Percentiles rank a stretch among this genome's conserved stretches.
These are phyloP conservation scores for Symbiodinium pilosum DNA, from an alignment of 73 alveolate genomes.

Conservation along the genomic window DNA sequence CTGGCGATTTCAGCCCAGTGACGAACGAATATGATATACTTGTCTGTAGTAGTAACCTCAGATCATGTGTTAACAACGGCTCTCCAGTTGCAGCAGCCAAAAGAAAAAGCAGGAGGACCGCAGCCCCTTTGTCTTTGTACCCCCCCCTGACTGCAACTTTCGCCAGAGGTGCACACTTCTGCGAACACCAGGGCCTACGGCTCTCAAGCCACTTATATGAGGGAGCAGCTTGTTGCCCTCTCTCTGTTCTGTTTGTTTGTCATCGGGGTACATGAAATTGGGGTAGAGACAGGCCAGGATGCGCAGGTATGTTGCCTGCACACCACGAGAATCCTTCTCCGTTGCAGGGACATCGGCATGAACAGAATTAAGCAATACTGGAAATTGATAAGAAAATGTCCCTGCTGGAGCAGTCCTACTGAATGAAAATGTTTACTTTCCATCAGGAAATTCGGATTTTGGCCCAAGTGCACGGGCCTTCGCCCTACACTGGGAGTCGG, in stretches of 20 bases:
- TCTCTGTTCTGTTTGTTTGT: too few species aligned
- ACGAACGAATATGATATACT: neutral
- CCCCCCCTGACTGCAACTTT: too few species aligned
- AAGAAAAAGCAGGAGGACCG: conserved; percentile 8
- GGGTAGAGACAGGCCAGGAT: neutral
- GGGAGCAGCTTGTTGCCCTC: too few species aligned
- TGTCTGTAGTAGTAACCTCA: neutral
- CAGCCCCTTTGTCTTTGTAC: too few species aligned
- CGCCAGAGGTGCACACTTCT: neutral
- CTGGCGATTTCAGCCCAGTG: too few species aligned
- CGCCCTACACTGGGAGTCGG: neutral
- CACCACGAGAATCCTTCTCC: neutral
- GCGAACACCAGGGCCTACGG: neutral
- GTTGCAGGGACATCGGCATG: neutral
- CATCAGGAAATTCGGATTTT: neutral
- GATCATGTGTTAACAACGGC: neutral
- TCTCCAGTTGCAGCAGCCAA: neutral
- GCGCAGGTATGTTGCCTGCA: conserved; percentile 10
- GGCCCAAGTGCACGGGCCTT: conserved; percentile 4
- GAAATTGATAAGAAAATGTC: too few species aligned
- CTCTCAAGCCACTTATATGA: neutral
- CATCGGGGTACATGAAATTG: neutral
- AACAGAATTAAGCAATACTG: too few species aligned
- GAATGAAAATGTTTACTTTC: neutral
- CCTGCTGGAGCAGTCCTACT: neutral